Base-by-base conservation (phyloP, 2,329 filamentous ascomycete species). In the Colletotrichum zoysiae region DNA sequence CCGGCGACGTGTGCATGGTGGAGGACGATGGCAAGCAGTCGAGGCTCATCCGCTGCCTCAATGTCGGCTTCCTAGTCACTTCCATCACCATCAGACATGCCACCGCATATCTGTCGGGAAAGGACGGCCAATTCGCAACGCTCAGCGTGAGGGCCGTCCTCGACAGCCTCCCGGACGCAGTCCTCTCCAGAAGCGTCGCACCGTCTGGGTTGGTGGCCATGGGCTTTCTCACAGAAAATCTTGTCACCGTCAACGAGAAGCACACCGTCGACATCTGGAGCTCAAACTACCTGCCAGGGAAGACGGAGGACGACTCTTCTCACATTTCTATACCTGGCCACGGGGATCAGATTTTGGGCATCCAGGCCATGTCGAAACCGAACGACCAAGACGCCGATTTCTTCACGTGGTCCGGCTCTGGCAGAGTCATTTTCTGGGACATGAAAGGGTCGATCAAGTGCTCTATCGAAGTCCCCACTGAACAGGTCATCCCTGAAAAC, bases 1-100 rank as follows among this genome's bases (percentile, higher is more conserved):
- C 90, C 70, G 96, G 96, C 38, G 92, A 97, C 77, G 86, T 99
- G n/a, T 98, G 95, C 80, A 84, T 97, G 40, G 85, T 98, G 42
- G 93, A 98, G 74, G 93, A 97, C 75, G 88, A 87, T 42, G 90
- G 89, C 63, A 91, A 91, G 73, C 89, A 90, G 73, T 92, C 93
- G 80, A 93, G 90, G 75, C 84, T 98, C 59, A 85, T 86, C 55
- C 90, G 90, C 70, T 85, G 94, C 44, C 86, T 90, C 48, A 87
- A 89, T 56, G 84, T 92, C 44, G 90, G 88, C 1, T 95, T 95
- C 78, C 79, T 85, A 12, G 87, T 95, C 65, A 89, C 86, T 4
- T 93, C 93, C 53, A 87, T 94, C 70, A 86, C 90, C 1, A 83
- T 92, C 20, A 87, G 88, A 59, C 86, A 87, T 16, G 84, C 86